Conservation (phyloP, 257 asterid genomes). For the Datura wrightii region DNA sequence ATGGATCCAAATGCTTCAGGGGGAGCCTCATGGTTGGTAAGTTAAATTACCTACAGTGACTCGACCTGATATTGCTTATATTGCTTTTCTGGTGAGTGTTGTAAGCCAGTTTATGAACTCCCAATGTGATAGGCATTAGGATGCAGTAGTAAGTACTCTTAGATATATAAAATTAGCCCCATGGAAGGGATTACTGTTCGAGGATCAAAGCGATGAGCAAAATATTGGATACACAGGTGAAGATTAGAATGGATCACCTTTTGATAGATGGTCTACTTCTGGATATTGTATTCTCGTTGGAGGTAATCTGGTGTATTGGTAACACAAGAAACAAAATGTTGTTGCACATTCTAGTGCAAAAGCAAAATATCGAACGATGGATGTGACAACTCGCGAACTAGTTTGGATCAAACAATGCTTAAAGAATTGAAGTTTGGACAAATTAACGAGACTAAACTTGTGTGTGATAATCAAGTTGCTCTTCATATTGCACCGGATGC, state of each 20-base stretch:
- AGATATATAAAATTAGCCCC: not conserved
- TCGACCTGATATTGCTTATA: not conserved
- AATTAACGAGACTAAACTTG: not conserved
- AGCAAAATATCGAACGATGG: not conserved
- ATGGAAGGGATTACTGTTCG: not conserved
- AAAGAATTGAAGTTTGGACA: conserved; percentile 19
- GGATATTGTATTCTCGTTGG: not conserved
- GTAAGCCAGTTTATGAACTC: not conserved
- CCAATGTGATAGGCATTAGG: not conserved
- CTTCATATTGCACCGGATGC: not conserved
- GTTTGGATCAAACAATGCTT: not conserved
- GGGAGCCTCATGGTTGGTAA: not conserved
- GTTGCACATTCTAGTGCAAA: not conserved
- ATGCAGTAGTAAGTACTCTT: conserved; percentile 4
- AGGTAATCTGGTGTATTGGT: conserved; percentile 7
- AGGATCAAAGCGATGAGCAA: not conserved
- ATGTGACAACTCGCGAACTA: not conserved
- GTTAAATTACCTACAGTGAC: conserved; percentile 2
- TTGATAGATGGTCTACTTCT: not conserved
- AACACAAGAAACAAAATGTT: not conserved
- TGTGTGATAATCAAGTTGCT: not conserved
- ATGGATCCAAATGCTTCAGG: not conserved
- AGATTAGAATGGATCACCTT: not conserved
- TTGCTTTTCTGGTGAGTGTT: not conserved
- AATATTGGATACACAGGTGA: not conserved